phyloP scores from a whole-genome alignment of 2,329 filamentous ascomycete genomes.

The Stemphylium lycopersici region DNA sequence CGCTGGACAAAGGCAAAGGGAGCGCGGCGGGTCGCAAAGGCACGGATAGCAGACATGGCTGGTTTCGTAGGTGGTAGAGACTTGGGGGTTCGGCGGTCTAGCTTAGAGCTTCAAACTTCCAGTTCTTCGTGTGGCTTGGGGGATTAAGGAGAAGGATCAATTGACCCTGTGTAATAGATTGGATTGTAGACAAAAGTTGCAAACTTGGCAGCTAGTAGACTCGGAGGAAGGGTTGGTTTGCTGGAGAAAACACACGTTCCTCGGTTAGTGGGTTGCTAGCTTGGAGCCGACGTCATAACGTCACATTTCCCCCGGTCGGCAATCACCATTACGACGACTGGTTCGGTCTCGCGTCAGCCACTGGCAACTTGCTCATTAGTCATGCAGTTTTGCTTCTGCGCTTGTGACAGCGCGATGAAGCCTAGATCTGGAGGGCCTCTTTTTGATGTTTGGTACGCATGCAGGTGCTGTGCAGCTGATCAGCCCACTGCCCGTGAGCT shows the following conservation, averaged over 20 bases:
- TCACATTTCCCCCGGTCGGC: slow-evolving; percentile 8
- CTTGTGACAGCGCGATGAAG: not conserved
- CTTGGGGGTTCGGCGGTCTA: not conserved
- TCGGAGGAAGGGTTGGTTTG: slow-evolving; percentile 6
- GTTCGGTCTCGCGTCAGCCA: slow-evolving; percentile 2
- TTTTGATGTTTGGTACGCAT: not conserved
- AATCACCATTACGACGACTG: slow-evolving; percentile 18
- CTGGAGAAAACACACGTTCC: slow-evolving; percentile 16
- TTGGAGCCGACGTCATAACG: slow-evolving; percentile 13
- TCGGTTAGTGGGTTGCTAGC: slow-evolving; percentile 15
- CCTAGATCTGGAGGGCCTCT: slow-evolving; percentile 2
- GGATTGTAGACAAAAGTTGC: not conserved
- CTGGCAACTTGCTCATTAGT: slow-evolving; percentile 9
- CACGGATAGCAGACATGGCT: slow-evolving; percentile 43
- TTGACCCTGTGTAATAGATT: not conserved
- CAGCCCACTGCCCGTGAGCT: not conserved
- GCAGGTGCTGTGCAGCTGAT: slow-evolving; percentile 1
- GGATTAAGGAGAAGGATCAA: not conserved
- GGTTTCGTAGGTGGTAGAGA: slow-evolving; percentile 2
- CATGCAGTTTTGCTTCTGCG: slow-evolving; percentile 4
- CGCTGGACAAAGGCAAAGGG: slow-evolving; percentile 41
- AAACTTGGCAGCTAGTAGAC: slow-evolving; percentile 3
- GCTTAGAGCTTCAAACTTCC: not conserved
- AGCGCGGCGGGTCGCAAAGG: slow-evolving; percentile 38
- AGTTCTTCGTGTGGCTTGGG: not conserved